Base-by-base conservation (phyloP, 441 rosid species). In the Pelargonium cotyledonis region DNA sequence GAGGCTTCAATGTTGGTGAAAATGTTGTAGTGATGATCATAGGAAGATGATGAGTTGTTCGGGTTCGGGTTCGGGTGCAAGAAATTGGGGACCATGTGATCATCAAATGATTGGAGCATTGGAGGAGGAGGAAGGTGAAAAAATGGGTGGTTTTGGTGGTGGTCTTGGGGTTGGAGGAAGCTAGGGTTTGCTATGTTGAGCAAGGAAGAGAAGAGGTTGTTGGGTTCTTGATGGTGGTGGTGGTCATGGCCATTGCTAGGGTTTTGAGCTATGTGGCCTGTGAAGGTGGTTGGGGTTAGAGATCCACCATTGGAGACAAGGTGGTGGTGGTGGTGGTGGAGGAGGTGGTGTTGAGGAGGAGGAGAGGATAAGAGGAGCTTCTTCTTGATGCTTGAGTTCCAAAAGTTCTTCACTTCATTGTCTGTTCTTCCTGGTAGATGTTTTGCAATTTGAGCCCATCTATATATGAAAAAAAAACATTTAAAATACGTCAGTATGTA, bases 301-400 rank as follows among this genome's bases (percentile, higher is more conserved):
- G 80, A 65, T 41, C 86, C 67, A 67, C 68, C 65, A 29, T 29
- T 29, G 31, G 31, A 29, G 31, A 29, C 31, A 29, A 29, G n/a
- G n/a, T n/a, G n/a, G n/a, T n/a, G 65, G 68, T 64, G 46, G 41
- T 66, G 75, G n/a, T 47, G n/a, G 55, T 26, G 53, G 4, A 47
- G 55, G 14, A 47, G 16, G 14, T 47, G 55, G 15, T 47, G 31
- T 29, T 29, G 55, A 12, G 14, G 55, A 47, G 55, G 15, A 29
- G 31, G 31, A 29, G 31, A 65, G 67, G 79, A 69, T 81, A 88
- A 58, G 92, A 83, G 68, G 47, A 95, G 80, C 87, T 86, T 91
- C 86, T 95, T 95, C 80, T 95, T 95, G 49, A 95, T 88, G 87
- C 99, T 95, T 65, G 99, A 95, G 64, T 95, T 95, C 99, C 99